These are phyloP conservation scores for Solanum sejunctum DNA, from an alignment of 257 asterid genomes.

Conservation along the genomic window DNA sequence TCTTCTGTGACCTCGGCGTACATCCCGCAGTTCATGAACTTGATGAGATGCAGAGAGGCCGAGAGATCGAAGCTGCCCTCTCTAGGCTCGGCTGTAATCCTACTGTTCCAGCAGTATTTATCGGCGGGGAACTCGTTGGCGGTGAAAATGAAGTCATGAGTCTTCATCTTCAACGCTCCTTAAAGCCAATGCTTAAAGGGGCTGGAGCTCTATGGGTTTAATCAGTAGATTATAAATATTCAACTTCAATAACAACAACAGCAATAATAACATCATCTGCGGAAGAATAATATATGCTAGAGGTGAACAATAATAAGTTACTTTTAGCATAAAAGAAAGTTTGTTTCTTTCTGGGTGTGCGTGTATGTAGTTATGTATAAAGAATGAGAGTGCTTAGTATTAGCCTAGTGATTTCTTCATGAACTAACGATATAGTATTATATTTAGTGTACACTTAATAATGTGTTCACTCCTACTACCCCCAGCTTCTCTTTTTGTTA, in stretches of 20 bases:
- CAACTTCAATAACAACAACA: neutral
- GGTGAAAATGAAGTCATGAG: slow-evolving; percentile 71
- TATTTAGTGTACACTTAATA: neutral
- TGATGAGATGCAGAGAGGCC: slow-evolving; percentile 45
- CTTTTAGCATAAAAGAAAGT: neutral
- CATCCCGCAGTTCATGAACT: slow-evolving; percentile 55
- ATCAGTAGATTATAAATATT: neutral
- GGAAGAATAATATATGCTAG: neutral
- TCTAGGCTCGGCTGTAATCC: slow-evolving; percentile 39
- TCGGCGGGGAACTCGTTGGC: slow-evolving; percentile 57
- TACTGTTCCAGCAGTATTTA: slow-evolving; percentile 52
- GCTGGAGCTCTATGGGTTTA: slow-evolving; percentile 82
- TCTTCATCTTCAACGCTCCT: slow-evolving; percentile 56
- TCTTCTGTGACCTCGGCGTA: slow-evolving; percentile 55
- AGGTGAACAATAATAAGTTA: neutral
- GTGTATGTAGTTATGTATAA: neutral
- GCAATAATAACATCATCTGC: neutral
- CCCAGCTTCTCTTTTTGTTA: neutral
- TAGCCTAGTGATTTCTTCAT: neutral
- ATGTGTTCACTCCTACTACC: neutral
- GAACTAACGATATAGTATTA: neutral
- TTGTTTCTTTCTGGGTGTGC: neutral
- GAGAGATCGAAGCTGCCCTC: slow-evolving; percentile 65
- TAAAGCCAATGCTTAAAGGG: slow-evolving; percentile 52
- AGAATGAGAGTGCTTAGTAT: neutral